Percentiles rank a stretch among this genome's conserved stretches.
phyloP scores from a whole-genome alignment of 78 protist species.

The Dictyostelium capitatum region DNA sequence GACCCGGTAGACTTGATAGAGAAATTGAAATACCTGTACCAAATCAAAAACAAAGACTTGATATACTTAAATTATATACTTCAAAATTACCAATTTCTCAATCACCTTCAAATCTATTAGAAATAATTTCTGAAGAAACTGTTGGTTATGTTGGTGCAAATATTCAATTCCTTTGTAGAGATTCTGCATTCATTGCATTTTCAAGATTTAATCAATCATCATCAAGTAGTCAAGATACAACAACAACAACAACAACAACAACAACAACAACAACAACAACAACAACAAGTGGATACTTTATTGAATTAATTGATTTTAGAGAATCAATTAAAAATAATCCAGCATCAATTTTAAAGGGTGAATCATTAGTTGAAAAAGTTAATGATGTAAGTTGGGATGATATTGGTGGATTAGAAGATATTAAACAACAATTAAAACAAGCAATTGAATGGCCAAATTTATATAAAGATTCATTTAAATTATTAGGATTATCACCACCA shows the following conservation, averaged over 20 bases:
- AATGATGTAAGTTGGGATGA: conserved; percentile 83
- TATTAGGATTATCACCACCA: conserved; percentile 90
- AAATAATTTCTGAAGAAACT: conserved; percentile 34
- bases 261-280: no score
- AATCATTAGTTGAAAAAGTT: not conserved
- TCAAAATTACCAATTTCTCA: conserved; percentile 28
- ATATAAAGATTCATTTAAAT: conserved; percentile 62
- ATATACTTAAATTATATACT: conserved; percentile 37
- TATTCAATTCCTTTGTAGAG: conserved; percentile 71
- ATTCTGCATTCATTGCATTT: conserved; percentile 70
- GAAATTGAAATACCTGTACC: conserved; percentile 84
- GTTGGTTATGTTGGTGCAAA: conserved; percentile 86
- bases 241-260: no score
- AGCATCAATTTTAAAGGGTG: conserved; percentile 55
- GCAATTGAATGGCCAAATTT: conserved; percentile 89
- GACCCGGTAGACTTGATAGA: conserved; percentile 86
- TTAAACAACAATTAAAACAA: conserved; percentile 46
- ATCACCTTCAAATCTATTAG: not conserved
- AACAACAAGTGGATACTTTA: not conserved
- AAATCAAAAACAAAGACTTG: conserved; percentile 36
- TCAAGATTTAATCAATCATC: not conserved
- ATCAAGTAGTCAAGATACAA: no score
- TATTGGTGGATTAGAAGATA: conserved; percentile 89
- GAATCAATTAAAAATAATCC: conserved; percentile 45
- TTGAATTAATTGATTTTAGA: conserved; percentile 32